phyloP scores from a whole-genome alignment of 1,284 basidiomycete genomes.

The Ceraceosorus bombacis region DNA sequence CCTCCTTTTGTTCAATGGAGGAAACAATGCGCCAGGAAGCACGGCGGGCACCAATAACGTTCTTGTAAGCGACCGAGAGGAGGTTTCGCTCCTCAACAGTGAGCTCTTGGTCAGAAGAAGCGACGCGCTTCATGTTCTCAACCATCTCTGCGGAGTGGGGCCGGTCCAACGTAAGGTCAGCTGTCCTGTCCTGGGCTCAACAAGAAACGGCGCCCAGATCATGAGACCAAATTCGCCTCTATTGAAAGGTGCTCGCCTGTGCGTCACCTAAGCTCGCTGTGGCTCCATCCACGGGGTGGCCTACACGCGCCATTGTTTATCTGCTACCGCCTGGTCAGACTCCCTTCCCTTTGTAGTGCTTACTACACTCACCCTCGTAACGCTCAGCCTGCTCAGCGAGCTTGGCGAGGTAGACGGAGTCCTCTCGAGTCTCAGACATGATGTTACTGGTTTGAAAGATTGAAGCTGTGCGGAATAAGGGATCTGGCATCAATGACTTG shows the following conservation, averaged over 20 bases:
- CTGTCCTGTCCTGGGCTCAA: too few species aligned
- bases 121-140: constrained; percentile 49
- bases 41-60: constrained; percentile 97
- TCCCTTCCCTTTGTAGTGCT: too few species aligned
- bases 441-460: constrained; percentile 6
- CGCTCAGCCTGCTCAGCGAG: constrained; percentile 49
- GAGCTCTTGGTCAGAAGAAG: constrained; percentile 58
- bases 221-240: too few species aligned
- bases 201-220: too few species aligned
- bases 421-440: constrained; percentile 46
- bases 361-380: constrained; percentile 43
- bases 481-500: too few species aligned
- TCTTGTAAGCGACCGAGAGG: constrained; percentile 99
- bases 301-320: too few species aligned
- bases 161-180: too few species aligned
- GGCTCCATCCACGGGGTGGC: too few species aligned
- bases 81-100: constrained; percentile 99
- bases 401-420: constrained; percentile 49
- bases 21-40: constrained; percentile 99
- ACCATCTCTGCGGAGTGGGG: constrained; percentile 40
- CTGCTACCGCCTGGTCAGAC: too few species aligned
- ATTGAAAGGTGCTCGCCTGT: too few species aligned
- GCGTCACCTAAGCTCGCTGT: too few species aligned
- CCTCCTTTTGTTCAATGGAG: constrained; percentile 99
- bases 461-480: too few species aligned